Evolutionary conservation across 73 alveolate genomes (phyloP).

Genomic region (Symbiodinium pilosum): DNA sequence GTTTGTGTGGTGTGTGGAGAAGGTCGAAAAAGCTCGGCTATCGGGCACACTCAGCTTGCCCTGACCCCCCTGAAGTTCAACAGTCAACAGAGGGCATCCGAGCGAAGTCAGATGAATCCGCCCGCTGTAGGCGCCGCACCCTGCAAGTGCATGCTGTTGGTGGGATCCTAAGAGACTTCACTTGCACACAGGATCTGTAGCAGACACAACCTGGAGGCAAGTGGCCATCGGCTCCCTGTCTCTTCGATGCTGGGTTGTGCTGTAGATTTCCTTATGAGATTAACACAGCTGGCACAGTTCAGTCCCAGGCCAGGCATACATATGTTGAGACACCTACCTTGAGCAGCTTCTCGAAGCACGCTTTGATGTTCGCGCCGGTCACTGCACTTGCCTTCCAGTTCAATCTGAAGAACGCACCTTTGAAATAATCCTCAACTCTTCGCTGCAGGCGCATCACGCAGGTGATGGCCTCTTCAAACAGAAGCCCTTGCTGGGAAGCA

Average conservation of each 20-base stretch:
- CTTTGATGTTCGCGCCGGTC: conserved; percentile 4
- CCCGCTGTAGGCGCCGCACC: background rate
- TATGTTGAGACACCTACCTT: background rate
- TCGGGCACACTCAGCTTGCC: too few species aligned
- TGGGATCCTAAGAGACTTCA: background rate
- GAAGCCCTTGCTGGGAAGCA: conserved; percentile 73
- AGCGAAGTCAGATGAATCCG: too few species aligned
- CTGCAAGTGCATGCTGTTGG: background rate
- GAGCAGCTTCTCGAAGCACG: conserved; percentile 1
- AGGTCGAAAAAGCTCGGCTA: background rate
- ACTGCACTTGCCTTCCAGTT: background rate
- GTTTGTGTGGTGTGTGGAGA: background rate
- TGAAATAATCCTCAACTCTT: too few species aligned
- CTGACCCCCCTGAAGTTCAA: too few species aligned
- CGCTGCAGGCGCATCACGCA: too few species aligned
- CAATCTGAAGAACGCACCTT: too few species aligned
- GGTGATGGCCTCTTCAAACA: conserved; percentile 29
- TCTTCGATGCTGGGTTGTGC: conserved; percentile 9
- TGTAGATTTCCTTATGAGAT: background rate
- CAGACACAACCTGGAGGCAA: background rate
- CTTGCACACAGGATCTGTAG: background rate
- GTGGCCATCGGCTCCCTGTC: background rate
- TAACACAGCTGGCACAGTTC: background rate
- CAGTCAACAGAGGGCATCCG: too few species aligned
- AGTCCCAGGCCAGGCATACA: too few species aligned